Evolutionary conservation across 768 basidiomycete genomes (phyloP).

Genomic region (Phylloporus arenicola): DNA sequence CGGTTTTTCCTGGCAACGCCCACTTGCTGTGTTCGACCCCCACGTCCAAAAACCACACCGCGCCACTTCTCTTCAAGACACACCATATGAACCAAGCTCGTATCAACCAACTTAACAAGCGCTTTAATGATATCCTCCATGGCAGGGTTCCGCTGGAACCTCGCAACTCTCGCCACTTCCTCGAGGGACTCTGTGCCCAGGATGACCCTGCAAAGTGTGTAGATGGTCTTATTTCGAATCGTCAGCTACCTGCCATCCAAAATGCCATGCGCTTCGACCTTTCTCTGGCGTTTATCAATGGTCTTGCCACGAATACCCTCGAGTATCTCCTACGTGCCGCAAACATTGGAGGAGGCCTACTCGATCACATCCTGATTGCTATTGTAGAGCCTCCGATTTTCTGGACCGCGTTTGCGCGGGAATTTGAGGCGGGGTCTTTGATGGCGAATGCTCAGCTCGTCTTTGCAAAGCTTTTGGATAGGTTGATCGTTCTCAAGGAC

Average conservation of each 20-base stretch:
- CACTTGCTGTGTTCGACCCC: too few relatives aligned
- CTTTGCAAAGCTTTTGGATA: conserved; percentile 48
- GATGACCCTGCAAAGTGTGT: conserved; percentile 37
- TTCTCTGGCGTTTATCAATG: conserved; percentile 40
- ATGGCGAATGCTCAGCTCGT: conserved; percentile 32
- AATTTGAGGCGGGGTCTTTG: conserved; percentile 31
- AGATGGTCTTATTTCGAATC: conserved; percentile 32
- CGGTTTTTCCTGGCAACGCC: too few relatives aligned
- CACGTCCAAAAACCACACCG: too few relatives aligned
- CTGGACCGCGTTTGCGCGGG: conserved; percentile 36
- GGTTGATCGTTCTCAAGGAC: conserved; percentile 38
- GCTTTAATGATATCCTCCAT: conserved; percentile 31
- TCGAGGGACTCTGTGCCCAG: conserved; percentile 43
- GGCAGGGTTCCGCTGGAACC: conserved; percentile 27
- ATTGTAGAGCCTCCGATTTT: conserved; percentile 52
- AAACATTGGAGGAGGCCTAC: conserved; percentile 39
- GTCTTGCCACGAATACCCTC: conserved; percentile 33
- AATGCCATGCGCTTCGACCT: conserved; percentile 39
- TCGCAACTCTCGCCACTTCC: conserved; percentile 31
- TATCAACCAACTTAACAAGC: conserved; percentile 28
- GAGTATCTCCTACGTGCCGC: conserved; percentile 36
- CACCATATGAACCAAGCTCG: conserved; percentile 16
- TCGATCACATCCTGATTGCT: conserved; percentile 37
- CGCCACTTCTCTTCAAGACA: too few relatives aligned
- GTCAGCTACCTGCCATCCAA: conserved; percentile 39